A percentile compares a stretch with the other conserved stretches of the same genome.
phyloP scores from a whole-genome alignment of 139 green algal genomes.

The Chlamydomonas sphaeroides region DNA sequence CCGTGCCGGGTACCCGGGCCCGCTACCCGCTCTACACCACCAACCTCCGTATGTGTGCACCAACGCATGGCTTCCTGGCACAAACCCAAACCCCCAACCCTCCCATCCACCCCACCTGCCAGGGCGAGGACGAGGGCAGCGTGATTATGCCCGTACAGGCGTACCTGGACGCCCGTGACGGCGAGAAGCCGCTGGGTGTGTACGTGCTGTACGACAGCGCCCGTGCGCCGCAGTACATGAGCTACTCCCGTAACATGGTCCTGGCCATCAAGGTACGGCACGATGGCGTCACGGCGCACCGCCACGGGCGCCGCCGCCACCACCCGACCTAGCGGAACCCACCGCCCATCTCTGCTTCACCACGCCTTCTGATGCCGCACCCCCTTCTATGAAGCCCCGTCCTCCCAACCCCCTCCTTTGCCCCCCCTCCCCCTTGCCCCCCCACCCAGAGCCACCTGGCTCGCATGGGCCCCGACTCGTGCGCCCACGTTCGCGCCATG shows the following conservation, averaged over 20 bases:
- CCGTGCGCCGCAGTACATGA: slow-evolving; percentile 83
- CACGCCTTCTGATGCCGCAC: too few relatives aligned
- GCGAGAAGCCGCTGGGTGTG: slow-evolving; percentile 82
- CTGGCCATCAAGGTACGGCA: slow-evolving; percentile 76
- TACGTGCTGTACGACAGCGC: slow-evolving; percentile 84
- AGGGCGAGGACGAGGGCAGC: slow-evolving; percentile 86
- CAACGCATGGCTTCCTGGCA: background rate
- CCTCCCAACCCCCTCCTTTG: background rate
- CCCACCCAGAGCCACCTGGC: slow-evolving; percentile 56
- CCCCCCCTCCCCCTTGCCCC: too few relatives aligned
- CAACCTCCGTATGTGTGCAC: too few relatives aligned
- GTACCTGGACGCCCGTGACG: slow-evolving; percentile 72
- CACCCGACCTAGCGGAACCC: too few relatives aligned
- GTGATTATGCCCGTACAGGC: slow-evolving; percentile 63
- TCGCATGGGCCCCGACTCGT: slow-evolving; percentile 64
- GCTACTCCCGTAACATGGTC: slow-evolving; percentile 86
- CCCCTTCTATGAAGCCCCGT: too few relatives aligned
- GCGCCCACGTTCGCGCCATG: slow-evolving; percentile 70
- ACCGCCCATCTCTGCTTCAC: too few relatives aligned
- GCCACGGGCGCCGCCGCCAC: too few relatives aligned
- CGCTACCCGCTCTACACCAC: background rate
- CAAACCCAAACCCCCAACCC: background rate
- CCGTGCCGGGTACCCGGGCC: background rate
- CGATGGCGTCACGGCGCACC: too few relatives aligned
- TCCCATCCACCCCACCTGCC: background rate